Conservation (phyloP, 2,329 filamentous ascomycete species). For the Bertia moriformis region DNA sequence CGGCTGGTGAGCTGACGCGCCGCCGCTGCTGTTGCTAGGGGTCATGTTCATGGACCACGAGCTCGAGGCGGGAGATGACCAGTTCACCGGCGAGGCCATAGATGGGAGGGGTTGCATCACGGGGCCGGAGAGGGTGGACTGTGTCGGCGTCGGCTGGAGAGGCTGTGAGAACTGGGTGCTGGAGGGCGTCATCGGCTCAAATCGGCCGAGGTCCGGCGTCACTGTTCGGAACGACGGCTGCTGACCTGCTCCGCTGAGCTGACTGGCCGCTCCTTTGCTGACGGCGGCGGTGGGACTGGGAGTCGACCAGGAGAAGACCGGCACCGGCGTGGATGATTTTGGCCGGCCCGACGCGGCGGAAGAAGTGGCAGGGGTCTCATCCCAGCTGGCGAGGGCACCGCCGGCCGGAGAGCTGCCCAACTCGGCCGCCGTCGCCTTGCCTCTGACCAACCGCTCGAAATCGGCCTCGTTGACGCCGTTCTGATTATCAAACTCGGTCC, state of each 20-base stretch:
- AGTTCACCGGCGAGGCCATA: slow-evolving; percentile 22
- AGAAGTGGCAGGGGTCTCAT: slow-evolving; percentile 19
- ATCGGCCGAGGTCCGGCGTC: slow-evolving; percentile 40
- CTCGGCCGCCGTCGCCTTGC: slow-evolving; percentile 30
- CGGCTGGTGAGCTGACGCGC: too few species aligned
- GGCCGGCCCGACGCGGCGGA: slow-evolving; percentile 18
- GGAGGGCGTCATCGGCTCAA: slow-evolving; percentile 39
- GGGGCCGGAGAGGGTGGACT: slow-evolving; percentile 16
- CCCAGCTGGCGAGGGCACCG: slow-evolving; percentile 33
- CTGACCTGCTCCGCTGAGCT: slow-evolving; percentile 11
- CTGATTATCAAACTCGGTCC: slow-evolving; percentile 35
- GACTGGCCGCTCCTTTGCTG: slow-evolving; percentile 9
- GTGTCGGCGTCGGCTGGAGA: slow-evolving; percentile 26
- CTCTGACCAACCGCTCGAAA: slow-evolving; percentile 82
- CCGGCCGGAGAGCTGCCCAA: slow-evolving; percentile 24
- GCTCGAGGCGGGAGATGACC: slow-evolving; percentile 24
- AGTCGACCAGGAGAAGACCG: slow-evolving; percentile 51
- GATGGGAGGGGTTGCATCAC: slow-evolving; percentile 35
- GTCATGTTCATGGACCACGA: slow-evolving; percentile 25
- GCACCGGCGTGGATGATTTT: slow-evolving; percentile 21
- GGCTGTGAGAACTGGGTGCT: slow-evolving; percentile 51
- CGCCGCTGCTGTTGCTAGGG: too few species aligned
- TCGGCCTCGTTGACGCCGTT: slow-evolving; percentile 50
- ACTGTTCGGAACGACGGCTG: slow-evolving; percentile 35
- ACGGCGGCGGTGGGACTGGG: slow-evolving; percentile 28